phyloP scores from a whole-genome alignment of 2,329 filamentous ascomycete genomes.

The Aspergillus pseudoglaucus region DNA sequence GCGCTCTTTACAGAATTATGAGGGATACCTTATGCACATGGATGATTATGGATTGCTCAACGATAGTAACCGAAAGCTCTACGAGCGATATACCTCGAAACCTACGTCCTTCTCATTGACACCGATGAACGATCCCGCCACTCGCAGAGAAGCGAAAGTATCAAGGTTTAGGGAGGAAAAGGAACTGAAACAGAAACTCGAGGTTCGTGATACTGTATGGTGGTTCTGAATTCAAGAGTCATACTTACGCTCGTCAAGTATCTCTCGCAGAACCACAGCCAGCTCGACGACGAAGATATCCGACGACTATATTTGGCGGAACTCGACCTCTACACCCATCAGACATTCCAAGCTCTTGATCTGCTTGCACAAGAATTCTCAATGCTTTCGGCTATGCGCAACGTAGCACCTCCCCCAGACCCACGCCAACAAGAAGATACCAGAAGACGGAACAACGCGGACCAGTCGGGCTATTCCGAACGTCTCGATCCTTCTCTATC shows the following conservation, averaged over 20 bases:
- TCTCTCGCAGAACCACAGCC: slow-evolving; percentile 52
- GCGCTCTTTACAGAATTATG: slow-evolving; percentile 63
- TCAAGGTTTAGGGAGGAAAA: slow-evolving; percentile 79
- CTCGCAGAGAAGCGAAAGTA: slow-evolving; percentile 77
- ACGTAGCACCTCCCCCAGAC: slow-evolving; percentile 35
- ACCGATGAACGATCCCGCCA: slow-evolving; percentile 58
- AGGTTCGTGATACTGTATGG: slow-evolving; percentile 42
- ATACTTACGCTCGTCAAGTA: slow-evolving; percentile 44
- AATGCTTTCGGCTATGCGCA: slow-evolving; percentile 67
- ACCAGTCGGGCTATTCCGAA: slow-evolving; percentile 58
- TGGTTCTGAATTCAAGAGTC: slow-evolving; percentile 17
- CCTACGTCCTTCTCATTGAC: slow-evolving; percentile 68
- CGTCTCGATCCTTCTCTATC: slow-evolving; percentile 62
- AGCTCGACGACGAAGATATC: slow-evolving; percentile 74
- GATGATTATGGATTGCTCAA: slow-evolving; percentile 72
- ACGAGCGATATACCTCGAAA: slow-evolving; percentile 66
- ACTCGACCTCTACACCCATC: slow-evolving; percentile 65
- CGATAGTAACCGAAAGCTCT: slow-evolving; percentile 58
- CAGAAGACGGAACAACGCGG: slow-evolving; percentile 43
- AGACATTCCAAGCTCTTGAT: slow-evolving; percentile 82
- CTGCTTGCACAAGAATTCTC: slow-evolving; percentile 76
- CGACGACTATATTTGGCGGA: slow-evolving; percentile 73
- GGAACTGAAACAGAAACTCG: slow-evolving; percentile 73
- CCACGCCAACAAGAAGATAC: slow-evolving; percentile 29
- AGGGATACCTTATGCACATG: slow-evolving; percentile 67